Evolutionary conservation across 441 rosid genomes (phyloP).

Genomic region (Rhodomyrtus psidioides): DNA sequence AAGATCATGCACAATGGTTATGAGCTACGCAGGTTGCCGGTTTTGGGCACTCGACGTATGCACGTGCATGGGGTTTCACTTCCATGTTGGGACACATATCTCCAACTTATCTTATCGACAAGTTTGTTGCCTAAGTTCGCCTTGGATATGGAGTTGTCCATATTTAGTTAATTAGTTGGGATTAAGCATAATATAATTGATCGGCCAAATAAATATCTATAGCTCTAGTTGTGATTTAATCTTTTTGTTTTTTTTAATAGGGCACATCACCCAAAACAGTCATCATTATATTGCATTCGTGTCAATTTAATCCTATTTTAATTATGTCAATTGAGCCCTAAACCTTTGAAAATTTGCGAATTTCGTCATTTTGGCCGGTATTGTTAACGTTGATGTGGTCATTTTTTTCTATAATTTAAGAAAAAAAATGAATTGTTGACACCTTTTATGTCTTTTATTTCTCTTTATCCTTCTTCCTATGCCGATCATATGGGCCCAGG

Average conservation of each 20-base stretch:
- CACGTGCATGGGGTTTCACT: neutral
- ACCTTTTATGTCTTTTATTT: too few species aligned
- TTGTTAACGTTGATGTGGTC: too few species aligned
- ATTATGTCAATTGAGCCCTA: too few species aligned
- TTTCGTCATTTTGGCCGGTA: too few species aligned
- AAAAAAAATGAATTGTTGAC: too few species aligned
- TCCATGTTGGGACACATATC: neutral
- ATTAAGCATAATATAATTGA: neutral
- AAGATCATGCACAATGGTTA: neutral
- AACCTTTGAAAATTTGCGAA: too few species aligned
- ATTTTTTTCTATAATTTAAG: too few species aligned
- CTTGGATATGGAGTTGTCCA: neutral
- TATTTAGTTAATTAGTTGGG: neutral
- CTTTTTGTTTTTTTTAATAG: neutral
- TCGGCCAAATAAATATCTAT: neutral
- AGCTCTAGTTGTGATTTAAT: neutral
- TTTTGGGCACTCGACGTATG: neutral
- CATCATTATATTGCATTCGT: too few species aligned
- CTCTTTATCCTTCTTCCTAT: too few species aligned
- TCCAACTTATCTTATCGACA: neutral
- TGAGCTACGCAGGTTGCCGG: neutral
- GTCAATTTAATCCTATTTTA: too few species aligned
- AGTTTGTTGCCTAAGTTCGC: neutral
- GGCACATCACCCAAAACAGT: too few species aligned
- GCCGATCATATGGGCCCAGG: too few species aligned